phyloP scores from a whole-genome alignment of 2,329 filamentous ascomycete genomes.

The Sporothrix pallida region DNA sequence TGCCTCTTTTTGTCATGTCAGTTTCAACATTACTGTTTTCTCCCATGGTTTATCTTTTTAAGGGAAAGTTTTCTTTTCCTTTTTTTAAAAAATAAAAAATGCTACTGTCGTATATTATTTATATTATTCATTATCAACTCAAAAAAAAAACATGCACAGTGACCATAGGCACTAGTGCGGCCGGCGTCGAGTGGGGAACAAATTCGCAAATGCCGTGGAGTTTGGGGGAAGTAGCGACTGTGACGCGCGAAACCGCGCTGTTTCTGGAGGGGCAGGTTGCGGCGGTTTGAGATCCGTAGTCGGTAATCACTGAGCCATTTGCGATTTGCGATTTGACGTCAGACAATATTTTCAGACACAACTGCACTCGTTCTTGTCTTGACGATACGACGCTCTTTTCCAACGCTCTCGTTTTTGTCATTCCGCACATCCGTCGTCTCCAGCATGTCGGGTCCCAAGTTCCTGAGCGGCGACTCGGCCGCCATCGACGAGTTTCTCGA shows the following conservation, averaged over 20 bases:
- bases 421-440: too few relatives aligned
- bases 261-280: conserved; percentile 3
- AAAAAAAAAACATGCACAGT: not conserved
- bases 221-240: not conserved
- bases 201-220: not conserved
- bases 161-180: not conserved
- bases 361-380: not conserved
- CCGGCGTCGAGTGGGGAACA: not conserved
- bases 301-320: conserved; percentile 1
- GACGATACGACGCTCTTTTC: not conserved
- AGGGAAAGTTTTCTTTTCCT: too few relatives aligned
- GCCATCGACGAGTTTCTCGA: conserved; percentile 84
- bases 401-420: not conserved
- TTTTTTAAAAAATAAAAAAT: too few relatives aligned
- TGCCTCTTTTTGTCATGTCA: too few relatives aligned
- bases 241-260: not conserved
- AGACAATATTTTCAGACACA: not conserved
- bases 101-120: too few relatives aligned
- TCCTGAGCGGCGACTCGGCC: conserved; percentile 78
- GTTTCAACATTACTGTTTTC: too few relatives aligned
- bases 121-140: too few relatives aligned
- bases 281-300: not conserved
- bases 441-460: conserved; percentile 50
- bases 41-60: too few relatives aligned
- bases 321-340: not conserved